Conservation (phyloP, 2,329 filamentous ascomycete genomes). For the Xylariomycetidae sp. region DNA sequence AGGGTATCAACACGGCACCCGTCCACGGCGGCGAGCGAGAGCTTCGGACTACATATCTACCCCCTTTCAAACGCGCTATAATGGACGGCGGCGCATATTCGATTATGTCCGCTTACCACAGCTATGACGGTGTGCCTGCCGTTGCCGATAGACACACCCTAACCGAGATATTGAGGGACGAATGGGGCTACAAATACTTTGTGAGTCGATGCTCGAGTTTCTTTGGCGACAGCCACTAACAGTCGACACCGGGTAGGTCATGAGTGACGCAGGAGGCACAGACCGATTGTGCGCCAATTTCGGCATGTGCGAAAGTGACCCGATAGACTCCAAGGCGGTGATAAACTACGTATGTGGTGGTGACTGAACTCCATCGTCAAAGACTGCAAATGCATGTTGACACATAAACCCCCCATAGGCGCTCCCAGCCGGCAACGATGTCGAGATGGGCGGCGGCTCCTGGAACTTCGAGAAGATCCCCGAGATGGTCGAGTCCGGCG, state of each 20-base stretch:
- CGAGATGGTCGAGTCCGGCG: conserved; percentile 56
- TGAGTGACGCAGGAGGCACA: conserved; percentile 65
- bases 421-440: conserved; percentile 65
- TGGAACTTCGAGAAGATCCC: conserved; percentile 67
- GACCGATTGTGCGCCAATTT: conserved; percentile 63
- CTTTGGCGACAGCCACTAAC: no score
- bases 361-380: no score
- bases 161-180: conserved; percentile 62
- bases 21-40: conserved; percentile 50
- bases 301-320: conserved; percentile 54
- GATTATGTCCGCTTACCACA: conserved; percentile 72
- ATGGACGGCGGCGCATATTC: conserved; percentile 63
- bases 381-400: no score
- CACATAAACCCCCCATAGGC: conserved; percentile 29
- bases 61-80: conserved; percentile 64
- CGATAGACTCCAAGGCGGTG: conserved; percentile 61
- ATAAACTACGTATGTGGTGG: conserved; percentile 51
- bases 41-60: conserved; percentile 52
- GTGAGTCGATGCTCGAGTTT: conserved; percentile 27
- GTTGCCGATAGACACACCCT: conserved; percentile 62
- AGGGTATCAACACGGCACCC: conserved; percentile 64
- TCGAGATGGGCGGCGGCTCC: conserved; percentile 73
- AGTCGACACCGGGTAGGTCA: no score
- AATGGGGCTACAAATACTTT: conserved; percentile 72
- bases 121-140: conserved; percentile 67